phyloP scores from a whole-genome alignment of 208 protist species.

The Trypanosoma conorhini region DNA sequence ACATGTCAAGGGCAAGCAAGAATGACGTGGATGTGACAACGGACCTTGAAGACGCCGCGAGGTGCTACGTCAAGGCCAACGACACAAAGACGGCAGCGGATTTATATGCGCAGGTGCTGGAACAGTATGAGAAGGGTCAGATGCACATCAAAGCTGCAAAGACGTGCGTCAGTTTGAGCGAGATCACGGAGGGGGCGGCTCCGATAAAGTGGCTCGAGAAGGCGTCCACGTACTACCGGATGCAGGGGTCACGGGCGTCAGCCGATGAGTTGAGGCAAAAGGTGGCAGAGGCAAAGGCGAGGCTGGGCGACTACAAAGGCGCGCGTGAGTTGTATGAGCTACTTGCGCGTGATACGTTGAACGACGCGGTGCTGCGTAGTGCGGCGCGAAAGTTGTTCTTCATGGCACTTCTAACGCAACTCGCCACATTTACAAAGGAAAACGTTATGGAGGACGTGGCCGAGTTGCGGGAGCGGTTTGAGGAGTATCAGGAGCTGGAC shows the following conservation, averaged over 20 bases:
- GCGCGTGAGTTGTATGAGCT: conserved; percentile 73
- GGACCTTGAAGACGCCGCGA: conserved; percentile 74
- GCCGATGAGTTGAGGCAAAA: conserved; percentile 66
- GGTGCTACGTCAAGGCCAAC: conserved; percentile 52
- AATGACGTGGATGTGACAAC: conserved; percentile 59
- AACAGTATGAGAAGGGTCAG: conserved; percentile 65
- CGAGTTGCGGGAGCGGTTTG: conserved; percentile 75
- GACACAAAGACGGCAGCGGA: conserved; percentile 38
- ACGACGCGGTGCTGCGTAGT: conserved; percentile 67
- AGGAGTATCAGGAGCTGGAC: conserved; percentile 84
- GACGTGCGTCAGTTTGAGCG: conserved; percentile 61
- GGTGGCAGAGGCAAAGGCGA: conserved; percentile 78
- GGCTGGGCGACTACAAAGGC: conserved; percentile 57
- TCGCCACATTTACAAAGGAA: conserved; percentile 64
- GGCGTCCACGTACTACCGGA: conserved; percentile 65
- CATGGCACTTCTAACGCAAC: conserved; percentile 67
- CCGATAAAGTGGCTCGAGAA: conserved; percentile 70
- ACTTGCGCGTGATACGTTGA: conserved; percentile 67
- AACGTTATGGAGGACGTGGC: conserved; percentile 64
- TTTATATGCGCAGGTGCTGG: conserved; percentile 47
- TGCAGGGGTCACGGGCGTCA: conserved; percentile 67
- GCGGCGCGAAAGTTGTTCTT: conserved; percentile 84
- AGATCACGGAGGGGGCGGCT: conserved; percentile 54
- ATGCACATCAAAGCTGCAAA: conserved; percentile 71
- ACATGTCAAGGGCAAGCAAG: conserved; percentile 69